Percentiles rank a stretch among this genome's conserved stretches.
phyloP scores from a whole-genome alignment of 345 rosid genomes.

The Raphanus sativus region DNA sequence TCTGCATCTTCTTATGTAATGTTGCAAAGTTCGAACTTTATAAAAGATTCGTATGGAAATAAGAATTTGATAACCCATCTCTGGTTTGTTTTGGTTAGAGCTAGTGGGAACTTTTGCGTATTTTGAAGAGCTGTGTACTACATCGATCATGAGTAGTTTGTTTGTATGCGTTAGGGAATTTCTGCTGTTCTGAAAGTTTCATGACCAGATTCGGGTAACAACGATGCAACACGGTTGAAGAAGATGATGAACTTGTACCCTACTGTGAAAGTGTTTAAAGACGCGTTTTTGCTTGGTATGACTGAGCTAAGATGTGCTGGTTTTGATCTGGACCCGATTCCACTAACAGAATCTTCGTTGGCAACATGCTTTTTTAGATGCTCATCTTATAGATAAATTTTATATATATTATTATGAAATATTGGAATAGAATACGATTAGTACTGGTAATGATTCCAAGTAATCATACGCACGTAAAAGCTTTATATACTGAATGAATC shows the following conservation, averaged over 20 bases:
- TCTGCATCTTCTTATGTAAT: not conserved
- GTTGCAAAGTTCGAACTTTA: not conserved
- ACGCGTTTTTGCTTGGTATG: conserved; percentile 23
- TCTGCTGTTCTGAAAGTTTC: not conserved
- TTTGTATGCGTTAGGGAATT: not conserved
- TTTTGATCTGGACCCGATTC: conserved; percentile 21
- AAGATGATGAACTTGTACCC: conserved; percentile 11
- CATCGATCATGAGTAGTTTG: not conserved
- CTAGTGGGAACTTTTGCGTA: not conserved
- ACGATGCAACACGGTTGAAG: conserved; percentile 8
- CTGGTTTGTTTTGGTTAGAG: not conserved
- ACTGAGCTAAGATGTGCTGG: conserved; percentile 28
- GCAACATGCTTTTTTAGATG: conserved; percentile 18
- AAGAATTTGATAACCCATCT: not conserved
- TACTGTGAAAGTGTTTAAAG: not conserved
- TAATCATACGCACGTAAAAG: conserved; percentile 35
- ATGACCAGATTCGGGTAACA: not conserved
- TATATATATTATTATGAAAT: not conserved
- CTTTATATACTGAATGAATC: not conserved
- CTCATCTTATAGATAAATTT: not conserved
- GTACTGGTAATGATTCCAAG: conserved; percentile 27
- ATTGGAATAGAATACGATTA: not conserved
- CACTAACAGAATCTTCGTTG: conserved; percentile 33
- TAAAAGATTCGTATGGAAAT: not conserved
- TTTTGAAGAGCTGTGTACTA: not conserved